Conservation (phyloP, 2,329 filamentous ascomycete species). For the Aspergillus texensis region DNA sequence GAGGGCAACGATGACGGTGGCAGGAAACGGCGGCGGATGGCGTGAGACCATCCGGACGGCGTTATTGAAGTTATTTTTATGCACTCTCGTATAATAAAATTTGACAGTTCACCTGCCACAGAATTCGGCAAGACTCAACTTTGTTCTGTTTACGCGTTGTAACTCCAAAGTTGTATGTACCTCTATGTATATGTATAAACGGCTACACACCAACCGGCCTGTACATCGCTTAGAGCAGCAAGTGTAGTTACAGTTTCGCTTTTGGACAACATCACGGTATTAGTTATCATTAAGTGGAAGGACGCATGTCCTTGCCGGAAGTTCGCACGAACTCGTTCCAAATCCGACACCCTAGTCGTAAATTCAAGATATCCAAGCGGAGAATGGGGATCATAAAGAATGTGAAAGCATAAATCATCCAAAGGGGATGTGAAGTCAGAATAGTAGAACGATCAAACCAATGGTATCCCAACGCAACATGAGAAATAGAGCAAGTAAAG, state of each 20-base stretch:
- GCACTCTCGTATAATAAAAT: neutral
- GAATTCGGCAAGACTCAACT: neutral
- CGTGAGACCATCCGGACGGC: conserved; percentile 14
- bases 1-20: conserved; percentile 22
- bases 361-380: conserved; percentile 1
- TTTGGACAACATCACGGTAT: conserved; percentile 12
- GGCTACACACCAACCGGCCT: neutral
- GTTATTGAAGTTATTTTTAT: neutral
- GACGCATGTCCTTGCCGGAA: conserved; percentile 10
- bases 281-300: conserved; percentile 22
- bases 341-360: conserved; percentile 2
- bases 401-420: conserved; percentile 10
- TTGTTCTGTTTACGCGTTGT: neutral
- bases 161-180: neutral
- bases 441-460: conserved; percentile 18
- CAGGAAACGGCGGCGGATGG: conserved; percentile 33
- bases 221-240: neutral
- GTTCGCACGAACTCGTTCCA: conserved; percentile 1
- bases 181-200: neutral
- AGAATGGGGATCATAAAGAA: conserved; percentile 9
- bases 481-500: conserved; percentile 12
- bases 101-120: neutral
- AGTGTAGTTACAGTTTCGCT: neutral
- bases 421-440: conserved; percentile 18
- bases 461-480: conserved; percentile 24